phyloP scores from a whole-genome alignment of 2,329 filamentous ascomycete species.

The Aspergillus sp. region DNA sequence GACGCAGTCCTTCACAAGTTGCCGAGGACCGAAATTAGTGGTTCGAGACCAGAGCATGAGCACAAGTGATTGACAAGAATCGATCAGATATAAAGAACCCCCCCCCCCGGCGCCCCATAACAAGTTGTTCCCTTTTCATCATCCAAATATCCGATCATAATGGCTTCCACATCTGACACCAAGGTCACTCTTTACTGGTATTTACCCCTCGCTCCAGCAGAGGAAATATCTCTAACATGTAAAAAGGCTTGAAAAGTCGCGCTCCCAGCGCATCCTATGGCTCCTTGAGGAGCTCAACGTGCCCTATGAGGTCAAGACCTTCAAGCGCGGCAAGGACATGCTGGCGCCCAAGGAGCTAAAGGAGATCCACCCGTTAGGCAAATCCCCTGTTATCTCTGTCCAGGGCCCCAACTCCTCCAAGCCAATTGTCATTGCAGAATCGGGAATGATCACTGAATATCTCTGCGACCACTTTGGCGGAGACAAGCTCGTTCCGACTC shows the following conservation, averaged over 20 bases:
- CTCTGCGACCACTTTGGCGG: conserved; percentile 66
- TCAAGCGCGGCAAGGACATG: conserved; percentile 64
- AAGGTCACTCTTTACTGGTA: conserved; percentile 65
- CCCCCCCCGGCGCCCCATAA: neutral
- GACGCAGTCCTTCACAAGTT: conserved; percentile 7
- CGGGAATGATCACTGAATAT: conserved; percentile 78
- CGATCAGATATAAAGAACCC: neutral
- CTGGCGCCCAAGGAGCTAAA: conserved; percentile 76
- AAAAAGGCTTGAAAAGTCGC: conserved; percentile 75
- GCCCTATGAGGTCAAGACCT: conserved; percentile 76
- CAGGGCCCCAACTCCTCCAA: conserved; percentile 45
- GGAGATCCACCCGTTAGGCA: conserved; percentile 79
- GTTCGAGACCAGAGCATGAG: neutral
- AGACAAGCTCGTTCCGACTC: conserved; percentile 49
- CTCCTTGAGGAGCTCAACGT: conserved; percentile 79
- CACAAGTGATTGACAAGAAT: neutral
- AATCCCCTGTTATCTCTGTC: conserved; percentile 76
- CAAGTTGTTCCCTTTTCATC: neutral
- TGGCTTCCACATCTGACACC: conserved; percentile 31
- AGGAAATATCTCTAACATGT: neutral
- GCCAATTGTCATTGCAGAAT: conserved; percentile 73
- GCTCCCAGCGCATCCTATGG: conserved; percentile 81
- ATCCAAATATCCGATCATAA: conserved; percentile 1
- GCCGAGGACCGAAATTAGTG: conserved; percentile 5
- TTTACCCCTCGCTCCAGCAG: conserved; percentile 30